phyloP scores from a whole-genome alignment of 495 filamentous ascomycete genomes.

The Penicillium dipodomyicola region DNA sequence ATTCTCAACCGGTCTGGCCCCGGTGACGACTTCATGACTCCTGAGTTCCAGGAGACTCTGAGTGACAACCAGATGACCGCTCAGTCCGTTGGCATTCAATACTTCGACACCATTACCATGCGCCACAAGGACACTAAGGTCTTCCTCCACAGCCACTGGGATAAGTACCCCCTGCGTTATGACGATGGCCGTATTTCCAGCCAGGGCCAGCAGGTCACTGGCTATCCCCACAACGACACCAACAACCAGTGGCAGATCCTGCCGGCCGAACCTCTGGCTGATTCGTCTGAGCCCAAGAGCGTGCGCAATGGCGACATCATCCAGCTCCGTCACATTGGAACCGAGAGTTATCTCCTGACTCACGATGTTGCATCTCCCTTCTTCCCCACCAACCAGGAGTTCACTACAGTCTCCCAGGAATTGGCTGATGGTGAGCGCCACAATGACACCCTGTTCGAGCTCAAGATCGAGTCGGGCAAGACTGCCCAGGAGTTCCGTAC shows the following conservation, averaged over 20 bases:
- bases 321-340: slow-evolving; percentile 82
- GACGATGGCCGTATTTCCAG: slow-evolving; percentile 97
- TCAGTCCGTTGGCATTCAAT: slow-evolving; percentile 81
- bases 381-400: slow-evolving; percentile 97
- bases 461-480: slow-evolving; percentile 87
- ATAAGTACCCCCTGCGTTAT: slow-evolving; percentile 88
- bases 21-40: slow-evolving; percentile 98
- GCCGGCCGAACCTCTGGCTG: slow-evolving; percentile 55
- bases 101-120: slow-evolving; percentile 83
- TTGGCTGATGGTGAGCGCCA: slow-evolving; percentile 73
- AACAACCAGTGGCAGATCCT: slow-evolving; percentile 98
- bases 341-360: slow-evolving; percentile 83
- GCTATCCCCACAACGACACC: slow-evolving; percentile 96
- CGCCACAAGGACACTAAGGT: slow-evolving; percentile 96
- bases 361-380: slow-evolving; percentile 98
- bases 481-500: slow-evolving; percentile 80
- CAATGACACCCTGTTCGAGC: slow-evolving; percentile 91
- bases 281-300: slow-evolving; percentile 52
- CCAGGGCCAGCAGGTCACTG: slow-evolving; percentile 96
- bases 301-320: slow-evolving; percentile 86
- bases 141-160: slow-evolving; percentile 89
- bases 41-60: slow-evolving; percentile 95
- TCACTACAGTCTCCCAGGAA: slow-evolving; percentile 75
- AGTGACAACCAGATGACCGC: slow-evolving; percentile 89
- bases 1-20: slow-evolving; percentile 86